phyloP scores from a whole-genome alignment of 331 rosid genomes.

The Phaseolus coccineus region DNA sequence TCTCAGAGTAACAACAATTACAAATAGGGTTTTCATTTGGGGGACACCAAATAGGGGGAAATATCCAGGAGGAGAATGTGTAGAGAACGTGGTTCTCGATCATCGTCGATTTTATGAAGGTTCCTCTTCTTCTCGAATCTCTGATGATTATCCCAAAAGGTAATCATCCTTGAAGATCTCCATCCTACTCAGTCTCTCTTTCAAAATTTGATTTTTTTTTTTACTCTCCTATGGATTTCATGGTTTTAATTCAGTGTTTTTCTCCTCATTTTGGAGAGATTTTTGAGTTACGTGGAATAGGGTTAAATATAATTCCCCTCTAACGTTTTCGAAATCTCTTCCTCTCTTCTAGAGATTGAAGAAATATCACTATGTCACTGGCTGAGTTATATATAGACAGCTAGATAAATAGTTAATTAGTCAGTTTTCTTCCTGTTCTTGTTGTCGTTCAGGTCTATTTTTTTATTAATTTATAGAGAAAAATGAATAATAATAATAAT shows the following conservation, averaged over 20 bases:
- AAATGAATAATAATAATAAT: background rate
- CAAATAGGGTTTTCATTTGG: slow-evolving; percentile 31
- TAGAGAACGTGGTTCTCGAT: slow-evolving; percentile 66
- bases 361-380: slow-evolving; percentile 38
- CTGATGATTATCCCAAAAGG: slow-evolving; percentile 81
- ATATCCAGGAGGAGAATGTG: slow-evolving; percentile 31
- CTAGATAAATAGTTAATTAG: background rate
- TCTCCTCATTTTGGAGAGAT: slow-evolving; percentile 69
- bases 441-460: background rate
- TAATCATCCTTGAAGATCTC: slow-evolving; percentile 62
- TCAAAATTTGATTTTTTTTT: background rate
- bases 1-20: background rate
- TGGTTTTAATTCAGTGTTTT: slow-evolving; percentile 65
- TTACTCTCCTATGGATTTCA: slow-evolving; percentile 57
- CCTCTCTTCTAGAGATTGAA: slow-evolving; percentile 47
- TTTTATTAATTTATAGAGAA: slow-evolving; percentile 2
- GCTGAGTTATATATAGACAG: background rate
- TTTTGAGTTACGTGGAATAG: slow-evolving; percentile 56
- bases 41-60: slow-evolving; percentile 6
- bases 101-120: slow-evolving; percentile 62
- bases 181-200: background rate
- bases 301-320: slow-evolving; percentile 53
- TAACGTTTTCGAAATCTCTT: slow-evolving; percentile 63
- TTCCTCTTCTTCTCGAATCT: slow-evolving; percentile 65
- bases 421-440: background rate